Conservation (phyloP, 1,284 basidiomycete species). For the Volvariella volvacea region DNA sequence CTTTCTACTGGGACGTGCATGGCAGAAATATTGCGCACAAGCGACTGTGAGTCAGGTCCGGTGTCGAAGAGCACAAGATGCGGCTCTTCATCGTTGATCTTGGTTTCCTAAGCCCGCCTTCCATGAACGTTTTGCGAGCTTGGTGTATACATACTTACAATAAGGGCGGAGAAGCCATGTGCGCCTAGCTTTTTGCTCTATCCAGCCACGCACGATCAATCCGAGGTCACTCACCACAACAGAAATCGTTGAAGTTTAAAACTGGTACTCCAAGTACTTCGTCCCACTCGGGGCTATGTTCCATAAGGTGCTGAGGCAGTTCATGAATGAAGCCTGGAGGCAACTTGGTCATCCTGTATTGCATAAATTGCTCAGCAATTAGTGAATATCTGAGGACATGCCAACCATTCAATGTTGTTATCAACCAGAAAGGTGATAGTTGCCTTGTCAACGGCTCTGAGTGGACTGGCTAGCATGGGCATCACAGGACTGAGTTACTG, state of each 20-base stretch:
- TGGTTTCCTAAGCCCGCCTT: slow-evolving; percentile 41
- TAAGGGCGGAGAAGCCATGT: slow-evolving; percentile 74
- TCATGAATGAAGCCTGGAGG: slow-evolving; percentile 77
- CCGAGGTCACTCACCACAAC: slow-evolving; percentile 50
- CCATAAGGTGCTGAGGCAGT: slow-evolving; percentile 49
- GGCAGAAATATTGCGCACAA: slow-evolving; percentile 62
- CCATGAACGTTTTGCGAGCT: not conserved
- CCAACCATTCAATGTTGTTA: slow-evolving; percentile 72
- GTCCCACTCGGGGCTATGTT: slow-evolving; percentile 44
- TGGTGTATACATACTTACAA: slow-evolving; percentile 39
- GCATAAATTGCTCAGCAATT: slow-evolving; percentile 3
- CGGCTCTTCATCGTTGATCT: slow-evolving; percentile 33
- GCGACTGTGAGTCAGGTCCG: slow-evolving; percentile 67
- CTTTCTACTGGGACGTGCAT: slow-evolving; percentile 48
- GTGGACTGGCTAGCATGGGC: not conserved
- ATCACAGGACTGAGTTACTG: too few species aligned
- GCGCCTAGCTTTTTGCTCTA: slow-evolving; percentile 42
- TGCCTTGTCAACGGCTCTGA: slow-evolving; percentile 39
- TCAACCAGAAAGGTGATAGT: slow-evolving; percentile 68
- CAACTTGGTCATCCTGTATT: slow-evolving; percentile 65
- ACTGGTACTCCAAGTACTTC: slow-evolving; percentile 55
- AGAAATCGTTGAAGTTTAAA: slow-evolving; percentile 68
- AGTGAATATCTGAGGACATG: not conserved
- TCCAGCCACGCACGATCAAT: not conserved
- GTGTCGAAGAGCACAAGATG: slow-evolving; percentile 72